Base-by-base conservation (phyloP, 2,329 filamentous ascomycete genomes). In the Ascochyta clinopodiicola region DNA sequence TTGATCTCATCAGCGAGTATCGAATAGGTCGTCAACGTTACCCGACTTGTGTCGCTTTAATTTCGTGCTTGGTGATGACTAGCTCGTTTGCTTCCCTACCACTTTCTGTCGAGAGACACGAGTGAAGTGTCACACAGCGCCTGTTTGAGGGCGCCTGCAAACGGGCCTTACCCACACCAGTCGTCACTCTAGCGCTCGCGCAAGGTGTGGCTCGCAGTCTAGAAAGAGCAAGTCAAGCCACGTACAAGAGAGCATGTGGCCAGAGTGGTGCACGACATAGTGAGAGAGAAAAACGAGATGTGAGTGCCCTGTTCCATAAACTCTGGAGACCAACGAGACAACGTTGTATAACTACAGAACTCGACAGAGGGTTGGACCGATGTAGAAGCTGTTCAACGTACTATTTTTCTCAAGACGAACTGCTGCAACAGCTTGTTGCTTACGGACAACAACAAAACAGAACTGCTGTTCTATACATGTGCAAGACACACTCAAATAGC, bases 101-200 rank as follows among this genome's bases (percentile, higher is more conserved):
- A 37, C 34, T 35, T 44, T 21, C 32, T 34, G 44, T n/a, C 32
- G 39, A 31, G 36, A 29, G 27, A 34, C 44, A 51, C 42, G 34
- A 45, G 7, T 12, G 5, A 4, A 38, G 46, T 51, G 46, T 56
- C 32, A 56, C 52, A 47, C 46, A 51, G 42, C 38, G 42, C 46
- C 19, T 45, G 10, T 24, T 10, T 36, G 32, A 22, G 12, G 38
- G 52, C 52, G 46, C 52, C 36, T 56, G 21, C 31, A 51, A 46
- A 47, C 31, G 43, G 29, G 42, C 52, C 19, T 32, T 17, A 55
- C 36, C 4, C 19, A 38, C 13, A 9, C 17, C 21, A 4, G 25
- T 15, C 40, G 43, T 31, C 37, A 19, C 13, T 6, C 21, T 17
- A 10, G 17, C 6, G 8, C 36, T 15, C 22, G 38, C 29, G 27